A percentile compares a stretch with the other conserved stretches of the same genome.
These are phyloP conservation scores for Talaromyces sp. DNA, from an alignment of 2,329 filamentous ascomycete genomes.

Conservation along the genomic window DNA sequence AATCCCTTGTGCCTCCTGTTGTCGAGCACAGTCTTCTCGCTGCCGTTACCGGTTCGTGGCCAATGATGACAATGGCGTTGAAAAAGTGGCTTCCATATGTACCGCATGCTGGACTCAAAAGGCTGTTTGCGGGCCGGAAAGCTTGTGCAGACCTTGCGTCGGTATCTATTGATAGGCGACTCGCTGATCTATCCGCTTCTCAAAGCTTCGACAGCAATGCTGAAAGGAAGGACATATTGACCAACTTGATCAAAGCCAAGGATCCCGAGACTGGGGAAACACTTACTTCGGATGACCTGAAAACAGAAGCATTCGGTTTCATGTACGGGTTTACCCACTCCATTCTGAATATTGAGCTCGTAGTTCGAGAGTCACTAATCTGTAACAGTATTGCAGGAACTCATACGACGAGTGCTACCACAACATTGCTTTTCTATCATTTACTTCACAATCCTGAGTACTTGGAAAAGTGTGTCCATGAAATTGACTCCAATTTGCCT, in stretches of 20 bases:
- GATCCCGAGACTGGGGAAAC: background rate
- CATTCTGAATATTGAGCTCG: no score
- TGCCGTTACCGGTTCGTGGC: background rate
- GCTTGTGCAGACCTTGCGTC: background rate
- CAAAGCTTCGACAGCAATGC: background rate
- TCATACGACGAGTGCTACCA: background rate
- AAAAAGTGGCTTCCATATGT: background rate
- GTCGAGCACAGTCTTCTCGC: background rate
- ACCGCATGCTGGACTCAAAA: background rate
- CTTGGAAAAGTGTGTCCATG: constrained; percentile 15
- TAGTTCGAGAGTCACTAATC: background rate
- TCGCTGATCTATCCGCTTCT: background rate
- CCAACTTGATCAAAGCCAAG: background rate
- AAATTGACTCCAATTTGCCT: constrained; percentile 19
- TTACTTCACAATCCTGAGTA: background rate
- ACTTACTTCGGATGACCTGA: background rate
- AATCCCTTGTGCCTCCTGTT: background rate
- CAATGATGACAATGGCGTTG: background rate
- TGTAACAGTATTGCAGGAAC: background rate
- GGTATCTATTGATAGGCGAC: background rate
- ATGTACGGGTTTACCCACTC: background rate
- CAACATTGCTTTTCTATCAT: background rate
- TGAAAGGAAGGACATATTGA: background rate
- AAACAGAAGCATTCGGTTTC: background rate
- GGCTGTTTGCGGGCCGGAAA: background rate